Evolutionary conservation across 768 basidiomycete species (phyloP), one percentile per base, ranked within the genome.

Genomic region (Pleurotus djamor): DNA sequence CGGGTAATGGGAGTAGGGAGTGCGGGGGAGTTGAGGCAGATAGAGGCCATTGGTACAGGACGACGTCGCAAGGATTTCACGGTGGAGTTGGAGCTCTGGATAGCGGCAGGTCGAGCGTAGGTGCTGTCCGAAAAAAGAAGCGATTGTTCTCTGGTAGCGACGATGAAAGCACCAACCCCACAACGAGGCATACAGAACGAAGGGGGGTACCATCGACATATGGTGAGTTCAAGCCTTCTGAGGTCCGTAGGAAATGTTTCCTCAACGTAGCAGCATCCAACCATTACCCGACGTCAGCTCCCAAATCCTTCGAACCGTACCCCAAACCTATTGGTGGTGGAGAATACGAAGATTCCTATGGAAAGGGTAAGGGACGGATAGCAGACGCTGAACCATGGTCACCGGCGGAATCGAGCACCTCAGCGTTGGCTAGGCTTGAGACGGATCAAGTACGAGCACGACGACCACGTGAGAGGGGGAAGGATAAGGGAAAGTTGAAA

Each of bases 401-500:
- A 4, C 41, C 54, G n/a, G 54, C 38, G 14, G 54, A 56, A 28
- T 43, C 36, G 21, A 56, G 54, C 33, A 10, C 32, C 12, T 41
- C 41, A 21, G 21, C 54, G 17, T 13, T 38, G 8, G 21, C 12
- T 21, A 56, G 54, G 44, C 38, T 43, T 16, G 54, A 56, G 10
- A 34, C 54, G 54, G 54, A 44, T 32, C 37, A 41, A 9, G 38
- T 37, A 21, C 37, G 54, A 14, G 28, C 14, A 13, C 14, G 54
- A 4, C 54, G n/a, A 17, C 37, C 54, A 44, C 54, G 54, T 28
- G 54, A 17, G 21, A 41, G 36, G 16, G 61, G 47, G 48, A 51
- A 52, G 48, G 21, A 28, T 28, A 64, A 57, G 45, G 59, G 57
- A 59, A 63, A 57, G 52, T 59, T 61, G 49, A 58, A 52, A 57